phyloP scores from a whole-genome alignment of 805 yeast genomes.

The Lipomyces kockii region DNA sequence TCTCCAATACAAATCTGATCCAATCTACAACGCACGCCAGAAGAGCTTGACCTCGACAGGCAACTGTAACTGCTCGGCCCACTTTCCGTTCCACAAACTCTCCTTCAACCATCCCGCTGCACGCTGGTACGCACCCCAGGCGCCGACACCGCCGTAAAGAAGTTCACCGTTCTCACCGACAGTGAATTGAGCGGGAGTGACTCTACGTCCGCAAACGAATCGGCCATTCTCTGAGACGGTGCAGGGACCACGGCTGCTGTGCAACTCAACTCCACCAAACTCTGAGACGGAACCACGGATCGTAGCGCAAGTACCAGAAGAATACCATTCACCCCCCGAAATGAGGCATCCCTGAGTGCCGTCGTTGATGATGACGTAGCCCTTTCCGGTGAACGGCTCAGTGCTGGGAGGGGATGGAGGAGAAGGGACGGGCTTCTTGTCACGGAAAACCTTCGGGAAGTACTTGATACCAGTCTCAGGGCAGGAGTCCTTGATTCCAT shows the following conservation, averaged over 20 bases:
- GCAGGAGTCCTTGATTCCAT: slow-evolving; percentile 59
- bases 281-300: slow-evolving; percentile 53
- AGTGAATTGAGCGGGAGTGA: slow-evolving; percentile 27
- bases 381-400: slow-evolving; percentile 46
- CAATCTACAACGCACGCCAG: slow-evolving; percentile 26
- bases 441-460: slow-evolving; percentile 63
- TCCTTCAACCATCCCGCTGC: slow-evolving; percentile 34
- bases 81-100: slow-evolving; percentile 24
- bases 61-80: slow-evolving; percentile 8
- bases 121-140: slow-evolving; percentile 24
- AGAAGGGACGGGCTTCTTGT: slow-evolving; percentile 41
- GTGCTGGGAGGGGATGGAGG: slow-evolving; percentile 43
- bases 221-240: slow-evolving; percentile 21
- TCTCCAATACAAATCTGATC: background rate
- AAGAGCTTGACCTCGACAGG: slow-evolving; percentile 26
- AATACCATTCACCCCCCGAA: slow-evolving; percentile 83
- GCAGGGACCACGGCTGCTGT: slow-evolving; percentile 31
- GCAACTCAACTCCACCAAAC: slow-evolving; percentile 22
- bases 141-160: slow-evolving; percentile 21
- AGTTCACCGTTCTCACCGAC: slow-evolving; percentile 28
- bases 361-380: slow-evolving; percentile 56
- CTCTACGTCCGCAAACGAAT: slow-evolving; percentile 26
- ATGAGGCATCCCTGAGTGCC: slow-evolving; percentile 74
- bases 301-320: slow-evolving; percentile 82
- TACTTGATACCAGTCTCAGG: slow-evolving; percentile 70